Percentiles rank a stretch among this genome's conserved stretches.
Conservation (phyloP, 1,139 yeast genomes). For the Torulaspora pretoriensis region DNA sequence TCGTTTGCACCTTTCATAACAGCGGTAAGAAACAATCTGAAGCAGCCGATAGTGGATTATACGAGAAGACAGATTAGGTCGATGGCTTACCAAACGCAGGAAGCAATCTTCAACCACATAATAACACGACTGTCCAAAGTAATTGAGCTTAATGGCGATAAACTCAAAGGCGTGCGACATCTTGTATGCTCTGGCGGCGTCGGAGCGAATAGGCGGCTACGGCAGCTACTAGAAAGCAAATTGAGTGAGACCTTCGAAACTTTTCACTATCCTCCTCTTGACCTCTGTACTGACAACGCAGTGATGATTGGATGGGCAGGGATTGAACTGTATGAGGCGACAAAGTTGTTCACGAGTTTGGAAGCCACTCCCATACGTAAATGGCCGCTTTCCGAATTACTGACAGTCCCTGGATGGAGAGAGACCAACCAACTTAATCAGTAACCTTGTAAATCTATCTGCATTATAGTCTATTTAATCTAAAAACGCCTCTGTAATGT, state of each 20-base stretch:
- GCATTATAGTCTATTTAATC: constrained; percentile 35
- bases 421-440: constrained; percentile 3
- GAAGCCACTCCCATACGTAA: constrained; percentile 57
- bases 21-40: constrained; percentile 42
- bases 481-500: constrained; percentile 52
- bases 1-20: constrained; percentile 80
- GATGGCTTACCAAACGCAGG: constrained; percentile 62
- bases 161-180: constrained; percentile 45
- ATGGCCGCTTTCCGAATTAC: constrained; percentile 64
- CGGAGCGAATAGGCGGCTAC: constrained; percentile 63
- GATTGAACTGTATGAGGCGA: constrained; percentile 67
- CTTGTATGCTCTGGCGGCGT: constrained; percentile 94
- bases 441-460: constrained; percentile 7
- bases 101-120: constrained; percentile 65
- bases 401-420: constrained; percentile 51
- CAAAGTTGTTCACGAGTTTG: constrained; percentile 46
- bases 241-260: constrained; percentile 34
- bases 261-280: constrained; percentile 63
- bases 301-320: constrained; percentile 98
- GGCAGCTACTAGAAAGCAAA: constrained; percentile 46
- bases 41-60: constrained; percentile 20
- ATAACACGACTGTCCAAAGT: constrained; percentile 59
- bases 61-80: constrained; percentile 33
- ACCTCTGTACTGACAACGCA: constrained; percentile 89
- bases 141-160: constrained; percentile 41